These are phyloP conservation scores for Cryptosporidium muris DNA, from an alignment of 169 alveolate genomes.

Conservation along the genomic window DNA sequence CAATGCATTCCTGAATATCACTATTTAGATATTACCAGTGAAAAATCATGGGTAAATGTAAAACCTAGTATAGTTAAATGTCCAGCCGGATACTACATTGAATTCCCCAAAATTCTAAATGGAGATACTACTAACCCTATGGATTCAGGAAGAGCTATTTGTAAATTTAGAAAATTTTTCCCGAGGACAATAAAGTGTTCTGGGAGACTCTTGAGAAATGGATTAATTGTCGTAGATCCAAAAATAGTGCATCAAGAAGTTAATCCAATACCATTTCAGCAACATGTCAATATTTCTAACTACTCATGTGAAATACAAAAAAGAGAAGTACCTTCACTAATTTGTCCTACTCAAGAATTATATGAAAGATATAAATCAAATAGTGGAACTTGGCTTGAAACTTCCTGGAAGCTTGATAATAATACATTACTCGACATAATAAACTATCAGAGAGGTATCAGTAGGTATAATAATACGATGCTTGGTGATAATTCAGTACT, in stretches of 20 bases:
- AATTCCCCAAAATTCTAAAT: conserved; percentile 24
- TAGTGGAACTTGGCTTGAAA: too few relatives aligned
- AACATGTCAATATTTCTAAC: conserved; percentile 13
- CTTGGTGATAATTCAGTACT: too few relatives aligned
- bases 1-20: conserved; percentile 16
- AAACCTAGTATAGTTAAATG: conserved; percentile 32
- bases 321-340: conserved; percentile 19
- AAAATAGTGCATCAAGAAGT: conserved; percentile 30
- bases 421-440: too few relatives aligned
- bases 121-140: conserved; percentile 1
- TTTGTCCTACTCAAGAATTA: conserved; percentile 23
- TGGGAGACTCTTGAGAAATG: conserved; percentile 43
- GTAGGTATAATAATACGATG: too few relatives aligned
- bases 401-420: too few relatives aligned
- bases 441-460: too few relatives aligned
- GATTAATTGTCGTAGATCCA: conserved; percentile 36
- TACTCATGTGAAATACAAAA: conserved; percentile 50
- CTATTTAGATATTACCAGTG: conserved; percentile 31
- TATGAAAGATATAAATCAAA: too few relatives aligned
- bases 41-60: conserved; percentile 57
- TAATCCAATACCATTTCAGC: conserved; percentile 65
- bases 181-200: conserved; percentile 50
- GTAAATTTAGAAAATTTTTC: conserved; percentile 24
- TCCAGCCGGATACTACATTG: conserved; percentile 36
- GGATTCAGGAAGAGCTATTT: conserved; percentile 20